A percentile compares a stretch with the other conserved stretches of the same genome.
These are phyloP conservation scores for Cyberlindnera maritima DNA, from an alignment of 805 yeast genomes.

Conservation along the genomic window DNA sequence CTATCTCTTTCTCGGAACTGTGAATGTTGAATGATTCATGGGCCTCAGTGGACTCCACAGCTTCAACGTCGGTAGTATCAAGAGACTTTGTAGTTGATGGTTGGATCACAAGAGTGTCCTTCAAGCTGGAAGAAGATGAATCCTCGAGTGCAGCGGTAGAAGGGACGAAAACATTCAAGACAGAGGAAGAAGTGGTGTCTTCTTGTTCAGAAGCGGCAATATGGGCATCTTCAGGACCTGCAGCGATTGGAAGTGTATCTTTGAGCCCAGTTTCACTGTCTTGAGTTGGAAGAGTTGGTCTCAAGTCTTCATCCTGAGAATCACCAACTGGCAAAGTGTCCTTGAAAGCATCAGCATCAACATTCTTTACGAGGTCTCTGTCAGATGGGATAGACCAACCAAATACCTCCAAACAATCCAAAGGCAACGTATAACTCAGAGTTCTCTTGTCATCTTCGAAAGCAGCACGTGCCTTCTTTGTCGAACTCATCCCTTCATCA, in stretches of 20 bases:
- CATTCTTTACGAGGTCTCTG: neutral
- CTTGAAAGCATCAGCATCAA: neutral
- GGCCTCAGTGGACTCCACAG: neutral
- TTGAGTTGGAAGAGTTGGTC: too few species aligned
- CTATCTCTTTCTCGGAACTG: too few species aligned
- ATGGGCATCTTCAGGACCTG: too few species aligned
- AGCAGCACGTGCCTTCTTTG: neutral
- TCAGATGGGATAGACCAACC: neutral
- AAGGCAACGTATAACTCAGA: neutral
- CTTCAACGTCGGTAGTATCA: neutral
- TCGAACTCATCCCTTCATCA: neutral
- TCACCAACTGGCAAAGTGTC: neutral
- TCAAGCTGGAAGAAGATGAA: neutral
- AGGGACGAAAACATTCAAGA: neutral
- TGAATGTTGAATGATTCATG: neutral
- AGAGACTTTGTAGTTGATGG: neutral
- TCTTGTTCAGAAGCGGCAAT: too few species aligned
- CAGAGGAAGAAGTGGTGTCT: neutral
- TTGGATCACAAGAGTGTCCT: neutral
- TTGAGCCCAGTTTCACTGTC: too few species aligned
- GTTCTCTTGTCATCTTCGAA: neutral
- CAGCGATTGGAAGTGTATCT: too few species aligned
- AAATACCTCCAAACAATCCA: neutral
- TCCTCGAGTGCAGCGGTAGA: neutral
- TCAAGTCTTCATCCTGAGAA: neutral